These are phyloP conservation scores for Aspergillus amoenus DNA, from an alignment of 2,329 filamentous ascomycete species.

Conservation along the genomic window DNA sequence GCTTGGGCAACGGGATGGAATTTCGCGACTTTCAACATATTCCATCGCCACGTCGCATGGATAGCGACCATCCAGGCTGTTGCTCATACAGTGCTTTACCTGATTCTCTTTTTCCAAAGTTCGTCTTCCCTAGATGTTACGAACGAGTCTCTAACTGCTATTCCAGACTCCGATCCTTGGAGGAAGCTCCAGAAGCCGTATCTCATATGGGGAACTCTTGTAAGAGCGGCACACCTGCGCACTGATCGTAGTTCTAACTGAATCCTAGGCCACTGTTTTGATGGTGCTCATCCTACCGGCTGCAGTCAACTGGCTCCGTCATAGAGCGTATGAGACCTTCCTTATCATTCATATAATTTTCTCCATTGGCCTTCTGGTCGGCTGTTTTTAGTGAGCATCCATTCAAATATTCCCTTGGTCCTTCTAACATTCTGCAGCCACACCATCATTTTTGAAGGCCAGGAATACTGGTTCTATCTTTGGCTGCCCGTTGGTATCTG, in stretches of 20 bases:
- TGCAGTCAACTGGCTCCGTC: slow-evolving; percentile 49
- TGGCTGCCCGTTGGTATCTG: slow-evolving; percentile 52
- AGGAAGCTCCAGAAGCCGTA: slow-evolving; percentile 29
- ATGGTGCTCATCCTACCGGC: slow-evolving; percentile 46
- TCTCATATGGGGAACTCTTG: slow-evolving; percentile 32
- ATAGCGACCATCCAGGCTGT: slow-evolving; percentile 62
- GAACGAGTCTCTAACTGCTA: background rate
- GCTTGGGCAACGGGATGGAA: slow-evolving; percentile 69
- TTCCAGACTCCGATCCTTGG: slow-evolving; percentile 26
- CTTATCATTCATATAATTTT: slow-evolving; percentile 41
- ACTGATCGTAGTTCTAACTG: background rate
- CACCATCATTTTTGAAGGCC: slow-evolving; percentile 47
- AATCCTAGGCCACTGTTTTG: slow-evolving; percentile 28
- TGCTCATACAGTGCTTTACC: slow-evolving; percentile 62
- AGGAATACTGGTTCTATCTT: slow-evolving; percentile 51
- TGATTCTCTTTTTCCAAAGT: slow-evolving; percentile 37
- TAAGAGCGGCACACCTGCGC: slow-evolving; percentile 8
- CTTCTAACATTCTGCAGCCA: slow-evolving; percentile 36
- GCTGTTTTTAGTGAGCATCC: slow-evolving; percentile 48
- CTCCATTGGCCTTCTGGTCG: slow-evolving; percentile 42
- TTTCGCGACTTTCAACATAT: slow-evolving; percentile 65
- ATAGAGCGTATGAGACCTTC: slow-evolving; percentile 45
- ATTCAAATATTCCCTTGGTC: too few species aligned
- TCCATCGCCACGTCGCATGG: slow-evolving; percentile 66
- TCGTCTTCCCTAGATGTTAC: background rate